Conservation (phyloP, 345 rosid species). For the Aquilaria sinensis region DNA sequence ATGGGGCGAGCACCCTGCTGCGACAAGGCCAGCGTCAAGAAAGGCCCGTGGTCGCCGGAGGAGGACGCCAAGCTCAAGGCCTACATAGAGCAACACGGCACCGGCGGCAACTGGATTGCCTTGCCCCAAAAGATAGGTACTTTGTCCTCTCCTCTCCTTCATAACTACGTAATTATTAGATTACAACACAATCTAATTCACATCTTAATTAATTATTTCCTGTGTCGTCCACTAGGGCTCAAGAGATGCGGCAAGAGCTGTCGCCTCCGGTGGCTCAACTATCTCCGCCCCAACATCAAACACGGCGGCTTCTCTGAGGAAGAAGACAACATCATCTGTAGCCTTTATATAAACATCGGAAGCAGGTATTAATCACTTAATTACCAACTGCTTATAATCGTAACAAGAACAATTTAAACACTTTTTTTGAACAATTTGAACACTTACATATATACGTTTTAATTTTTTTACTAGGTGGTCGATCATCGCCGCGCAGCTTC, state of each 20-base stretch:
- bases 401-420: not conserved
- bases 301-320: conserved; percentile 61
- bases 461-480: conserved; percentile 48
- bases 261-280: conserved; percentile 50
- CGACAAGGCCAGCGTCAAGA: conserved; percentile 83
- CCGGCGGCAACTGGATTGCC: conserved; percentile 87
- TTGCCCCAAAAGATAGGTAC: conserved; percentile 73
- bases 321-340: conserved; percentile 52
- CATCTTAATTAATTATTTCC: not conserved
- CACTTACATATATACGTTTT: too few relatives aligned
- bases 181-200: not conserved
- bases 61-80: conserved; percentile 79
- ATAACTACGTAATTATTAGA: not conserved
- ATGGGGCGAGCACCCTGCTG: conserved; percentile 97
- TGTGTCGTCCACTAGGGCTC: conserved; percentile 26
- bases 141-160: not conserved
- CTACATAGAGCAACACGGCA: conserved; percentile 63
- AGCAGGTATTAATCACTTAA: conserved; percentile 34
- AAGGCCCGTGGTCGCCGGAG: conserved; percentile 92
- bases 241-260: conserved; percentile 62
- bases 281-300: conserved; percentile 51
- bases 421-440: not conserved
- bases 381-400: not conserved
- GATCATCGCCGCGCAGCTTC: conserved; percentile 74
- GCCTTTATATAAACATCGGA: conserved; percentile 44